These are phyloP conservation scores for Bryum argenteum DNA, from an alignment of 225 moss, liverwort and hornwort species.

Conservation along the genomic window DNA sequence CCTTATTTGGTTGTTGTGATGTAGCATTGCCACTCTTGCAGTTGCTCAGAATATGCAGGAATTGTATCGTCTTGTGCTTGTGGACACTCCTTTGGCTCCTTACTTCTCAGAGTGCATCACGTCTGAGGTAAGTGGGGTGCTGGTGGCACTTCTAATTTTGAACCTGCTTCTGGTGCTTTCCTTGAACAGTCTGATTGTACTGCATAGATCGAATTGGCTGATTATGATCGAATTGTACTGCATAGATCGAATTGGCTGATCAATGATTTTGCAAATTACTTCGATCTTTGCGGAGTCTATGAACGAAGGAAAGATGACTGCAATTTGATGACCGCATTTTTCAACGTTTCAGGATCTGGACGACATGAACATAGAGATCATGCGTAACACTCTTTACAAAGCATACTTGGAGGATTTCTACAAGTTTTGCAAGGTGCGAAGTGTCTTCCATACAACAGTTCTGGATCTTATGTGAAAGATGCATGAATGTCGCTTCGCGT, in stretches of 20 bases:
- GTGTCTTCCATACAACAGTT: not conserved
- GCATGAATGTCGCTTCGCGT: not conserved
- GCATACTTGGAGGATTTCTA: conserved; percentile 96
- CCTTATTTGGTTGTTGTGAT: conserved; percentile 12
- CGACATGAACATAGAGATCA: conserved; percentile 99
- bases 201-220: too few relatives aligned
- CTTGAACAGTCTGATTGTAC: not conserved
- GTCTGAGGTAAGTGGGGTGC: conserved; percentile 67
- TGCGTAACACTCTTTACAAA: conserved; percentile 98
- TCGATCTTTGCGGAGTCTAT: not conserved
- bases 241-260: too few relatives aligned
- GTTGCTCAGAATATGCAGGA: conserved; percentile 99
- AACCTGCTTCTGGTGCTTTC: not conserved
- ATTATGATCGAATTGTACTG: too few relatives aligned
- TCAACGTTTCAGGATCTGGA: conserved; percentile 72
- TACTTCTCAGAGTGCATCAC: conserved; percentile 99
- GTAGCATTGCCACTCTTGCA: conserved; percentile 93
- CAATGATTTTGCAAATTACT: not conserved
- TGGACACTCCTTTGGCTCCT: conserved; percentile 94
- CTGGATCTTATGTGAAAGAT: not conserved
- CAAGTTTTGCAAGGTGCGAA: conserved; percentile 87
- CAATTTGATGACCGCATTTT: not conserved
- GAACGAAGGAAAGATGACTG: not conserved
- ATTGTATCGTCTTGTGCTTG: conserved; percentile 92
- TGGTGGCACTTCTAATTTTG: not conserved